Evolutionary conservation across 345 rosid genomes (phyloP).

Genomic region (Salix viminalis): DNA sequence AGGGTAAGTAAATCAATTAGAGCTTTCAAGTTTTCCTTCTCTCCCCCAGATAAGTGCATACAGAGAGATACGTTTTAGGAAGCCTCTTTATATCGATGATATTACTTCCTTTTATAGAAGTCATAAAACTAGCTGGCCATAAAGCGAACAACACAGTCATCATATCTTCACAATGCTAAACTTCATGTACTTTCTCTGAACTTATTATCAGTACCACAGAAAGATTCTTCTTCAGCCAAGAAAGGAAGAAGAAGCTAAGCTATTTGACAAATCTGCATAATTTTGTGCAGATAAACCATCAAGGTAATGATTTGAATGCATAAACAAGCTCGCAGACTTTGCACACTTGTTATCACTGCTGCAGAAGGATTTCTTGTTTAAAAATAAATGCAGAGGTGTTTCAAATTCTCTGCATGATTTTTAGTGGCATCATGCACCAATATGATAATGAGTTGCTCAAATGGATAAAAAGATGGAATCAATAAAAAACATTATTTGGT

Average conservation of each 20-base stretch:
- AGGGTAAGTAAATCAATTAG: neutral
- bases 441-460: neutral
- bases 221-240: neutral
- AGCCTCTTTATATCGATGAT: neutral
- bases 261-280: neutral
- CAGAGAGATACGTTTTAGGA: neutral
- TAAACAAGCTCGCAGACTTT: neutral
- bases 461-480: neutral
- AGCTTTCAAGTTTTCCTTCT: neutral
- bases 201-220: neutral
- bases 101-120: neutral
- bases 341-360: neutral
- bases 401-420: neutral
- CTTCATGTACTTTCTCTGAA: neutral
- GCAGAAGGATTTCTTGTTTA: neutral
- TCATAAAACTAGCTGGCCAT: neutral
- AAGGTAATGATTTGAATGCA: neutral
- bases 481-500: neutral
- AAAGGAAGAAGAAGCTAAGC: neutral
- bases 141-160: neutral
- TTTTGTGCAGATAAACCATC: neutral
- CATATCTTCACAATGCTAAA: neutral
- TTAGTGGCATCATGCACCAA: neutral
- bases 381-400: neutral
- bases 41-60: neutral